Evolutionary conservation across 2,329 filamentous ascomycete species (phyloP).

Genomic region (Fusarium nygamai): DNA sequence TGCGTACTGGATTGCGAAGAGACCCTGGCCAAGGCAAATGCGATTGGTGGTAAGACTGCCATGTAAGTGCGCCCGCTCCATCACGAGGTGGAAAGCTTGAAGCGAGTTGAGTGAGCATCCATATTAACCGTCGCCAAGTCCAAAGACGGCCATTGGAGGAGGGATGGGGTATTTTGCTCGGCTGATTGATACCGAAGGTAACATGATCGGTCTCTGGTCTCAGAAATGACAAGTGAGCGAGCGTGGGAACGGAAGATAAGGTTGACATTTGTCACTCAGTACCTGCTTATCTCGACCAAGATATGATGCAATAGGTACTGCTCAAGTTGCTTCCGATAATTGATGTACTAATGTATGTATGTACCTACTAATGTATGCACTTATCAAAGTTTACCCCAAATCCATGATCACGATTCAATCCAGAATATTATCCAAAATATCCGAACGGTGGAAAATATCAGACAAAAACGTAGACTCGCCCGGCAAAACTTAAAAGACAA

Average conservation of each 20-base stretch:
- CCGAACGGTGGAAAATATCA: slow-evolving; percentile 29
- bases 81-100: background rate
- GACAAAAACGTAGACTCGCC: background rate
- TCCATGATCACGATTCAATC: background rate
- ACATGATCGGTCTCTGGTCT: slow-evolving; percentile 50
- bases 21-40: slow-evolving; percentile 44
- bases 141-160: slow-evolving; percentile 49
- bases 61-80: slow-evolving; percentile 43
- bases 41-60: slow-evolving; percentile 47
- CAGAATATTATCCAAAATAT: background rate
- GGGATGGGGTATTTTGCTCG: slow-evolving; percentile 50
- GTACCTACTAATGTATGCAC: background rate
- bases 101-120: background rate
- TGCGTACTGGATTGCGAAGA: slow-evolving; percentile 47
- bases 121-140: slow-evolving; percentile 35
- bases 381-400: background rate
- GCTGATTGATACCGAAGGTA: slow-evolving; percentile 52
- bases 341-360: background rate
- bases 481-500: slow-evolving; percentile 21
- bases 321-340: background rate
- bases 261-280: background rate
- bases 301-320: background rate
- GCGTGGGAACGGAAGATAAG: background rate
- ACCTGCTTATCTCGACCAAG: background rate
- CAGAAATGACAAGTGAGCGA: slow-evolving; percentile 44